phyloP scores from a whole-genome alignment of 1,284 basidiomycete species.

The Peniophora sp. region DNA sequence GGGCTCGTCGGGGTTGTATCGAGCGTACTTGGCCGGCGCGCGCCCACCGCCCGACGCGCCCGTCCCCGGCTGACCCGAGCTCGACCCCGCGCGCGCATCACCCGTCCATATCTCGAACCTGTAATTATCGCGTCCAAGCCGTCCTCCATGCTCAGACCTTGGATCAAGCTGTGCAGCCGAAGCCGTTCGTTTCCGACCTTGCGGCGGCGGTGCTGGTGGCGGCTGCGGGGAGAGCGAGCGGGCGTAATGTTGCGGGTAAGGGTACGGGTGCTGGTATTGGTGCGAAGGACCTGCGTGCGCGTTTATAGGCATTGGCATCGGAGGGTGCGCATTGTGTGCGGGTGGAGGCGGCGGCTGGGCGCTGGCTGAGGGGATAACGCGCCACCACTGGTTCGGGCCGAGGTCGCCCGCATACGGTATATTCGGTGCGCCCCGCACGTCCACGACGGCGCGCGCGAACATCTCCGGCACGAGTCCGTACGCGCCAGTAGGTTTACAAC shows the following conservation, averaged over 20 bases:
- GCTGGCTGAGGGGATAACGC: neutral
- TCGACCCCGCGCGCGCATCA: too few species aligned
- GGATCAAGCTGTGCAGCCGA: neutral
- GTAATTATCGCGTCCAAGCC: neutral
- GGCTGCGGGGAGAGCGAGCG: neutral
- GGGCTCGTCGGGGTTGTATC: neutral
- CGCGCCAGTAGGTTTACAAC: neutral
- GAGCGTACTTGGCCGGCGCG: neutral
- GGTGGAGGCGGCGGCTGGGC: neutral
- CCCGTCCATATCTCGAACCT: neutral
- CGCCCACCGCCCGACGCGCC: neutral
- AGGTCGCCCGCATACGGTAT: neutral
- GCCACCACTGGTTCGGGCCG: neutral
- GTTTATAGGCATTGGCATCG: too few species aligned
- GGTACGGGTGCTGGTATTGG: too few species aligned
- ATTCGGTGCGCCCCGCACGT: neutral
- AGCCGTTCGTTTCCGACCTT: neutral
- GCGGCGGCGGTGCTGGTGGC: neutral
- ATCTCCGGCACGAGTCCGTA: neutral
- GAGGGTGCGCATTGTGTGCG: neutral
- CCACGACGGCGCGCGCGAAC: neutral
- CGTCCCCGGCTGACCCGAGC: neutral
- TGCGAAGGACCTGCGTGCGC: too few species aligned
- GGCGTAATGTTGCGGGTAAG: too few species aligned
- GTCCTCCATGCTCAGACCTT: neutral